Evolutionary conservation across 805 yeast species (phyloP).

Genomic region (Saccharomycopsis synnaedendra): DNA sequence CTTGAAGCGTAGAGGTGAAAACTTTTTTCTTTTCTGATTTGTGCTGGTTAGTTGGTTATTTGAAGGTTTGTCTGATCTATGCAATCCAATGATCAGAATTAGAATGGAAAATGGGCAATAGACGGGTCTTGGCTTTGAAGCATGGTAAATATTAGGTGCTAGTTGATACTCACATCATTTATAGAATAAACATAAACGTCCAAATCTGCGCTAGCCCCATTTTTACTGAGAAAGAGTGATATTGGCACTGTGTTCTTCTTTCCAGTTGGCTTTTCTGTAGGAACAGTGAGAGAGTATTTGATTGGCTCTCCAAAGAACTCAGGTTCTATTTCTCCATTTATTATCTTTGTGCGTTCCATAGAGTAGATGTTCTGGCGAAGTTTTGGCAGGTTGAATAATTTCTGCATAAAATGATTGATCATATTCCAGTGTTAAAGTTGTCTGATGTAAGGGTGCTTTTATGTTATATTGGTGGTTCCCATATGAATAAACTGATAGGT

Average conservation of each 20-base stretch:
- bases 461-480: too few relatives aligned
- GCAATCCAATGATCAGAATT: not conserved
- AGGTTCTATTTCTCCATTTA: not conserved
- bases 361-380: too few relatives aligned
- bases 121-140: not conserved
- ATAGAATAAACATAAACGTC: slow-evolving; percentile 36
- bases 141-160: too few relatives aligned
- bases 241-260: slow-evolving; percentile 23
- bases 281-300: slow-evolving; percentile 11
- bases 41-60: slow-evolving; percentile 5
- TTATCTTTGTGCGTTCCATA: too few relatives aligned
- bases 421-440: too few relatives aligned
- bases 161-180: slow-evolving; percentile 21
- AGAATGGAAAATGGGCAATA: slow-evolving; percentile 4
- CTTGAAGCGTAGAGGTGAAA: slow-evolving; percentile 33
- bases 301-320: slow-evolving; percentile 12
- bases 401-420: too few relatives aligned
- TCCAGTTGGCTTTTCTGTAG: not conserved
- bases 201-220: slow-evolving; percentile 23
- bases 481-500: too few relatives aligned
- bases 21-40: slow-evolving; percentile 18
- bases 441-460: too few relatives aligned
- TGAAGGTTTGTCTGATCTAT: not conserved
- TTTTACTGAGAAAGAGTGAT: slow-evolving; percentile 24
- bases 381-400: too few relatives aligned